phyloP scores from a whole-genome alignment of 129 eudicot genomes.

The Chrysanthemum lavandulifolium region DNA sequence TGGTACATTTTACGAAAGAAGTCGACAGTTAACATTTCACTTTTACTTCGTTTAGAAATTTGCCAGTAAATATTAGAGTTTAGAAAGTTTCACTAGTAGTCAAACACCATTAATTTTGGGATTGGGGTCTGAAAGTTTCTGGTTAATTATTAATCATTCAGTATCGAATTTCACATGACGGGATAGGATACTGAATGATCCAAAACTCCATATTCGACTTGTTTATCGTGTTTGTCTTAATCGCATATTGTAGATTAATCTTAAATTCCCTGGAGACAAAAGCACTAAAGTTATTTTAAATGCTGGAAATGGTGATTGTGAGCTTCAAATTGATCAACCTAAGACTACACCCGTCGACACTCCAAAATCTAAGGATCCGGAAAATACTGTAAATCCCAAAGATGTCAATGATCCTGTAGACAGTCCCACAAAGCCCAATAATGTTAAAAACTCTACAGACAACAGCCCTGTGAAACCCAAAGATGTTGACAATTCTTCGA shows the following conservation, averaged over 20 bases:
- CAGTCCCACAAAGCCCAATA: constrained; percentile 22
- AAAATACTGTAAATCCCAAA: constrained; percentile 4
- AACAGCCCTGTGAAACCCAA: neutral
- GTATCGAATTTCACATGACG: neutral
- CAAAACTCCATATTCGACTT: neutral
- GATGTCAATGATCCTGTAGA: constrained; percentile 3
- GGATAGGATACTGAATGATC: neutral
- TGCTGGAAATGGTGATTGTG: constrained; percentile 34
- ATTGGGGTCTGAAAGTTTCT: too few relatives aligned
- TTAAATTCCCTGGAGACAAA: constrained; percentile 31
- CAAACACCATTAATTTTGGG: too few relatives aligned
- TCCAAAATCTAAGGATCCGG: constrained; percentile 16
- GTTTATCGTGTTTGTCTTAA: neutral
- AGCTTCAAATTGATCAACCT: constrained; percentile 25
- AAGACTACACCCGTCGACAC: constrained; percentile 4
- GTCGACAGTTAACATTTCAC: too few relatives aligned
- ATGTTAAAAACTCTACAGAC: neutral
- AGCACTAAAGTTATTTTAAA: constrained; percentile 27
- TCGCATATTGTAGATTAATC: constrained; percentile 24
- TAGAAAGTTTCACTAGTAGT: too few relatives aligned
- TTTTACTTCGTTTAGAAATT: too few relatives aligned
- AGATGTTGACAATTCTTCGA: neutral
- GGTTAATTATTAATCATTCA: too few relatives aligned
- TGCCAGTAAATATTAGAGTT: too few relatives aligned
- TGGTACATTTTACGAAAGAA: too few relatives aligned